Base-by-base conservation (phyloP, 345 rosid species). In the Salix brachista region DNA sequence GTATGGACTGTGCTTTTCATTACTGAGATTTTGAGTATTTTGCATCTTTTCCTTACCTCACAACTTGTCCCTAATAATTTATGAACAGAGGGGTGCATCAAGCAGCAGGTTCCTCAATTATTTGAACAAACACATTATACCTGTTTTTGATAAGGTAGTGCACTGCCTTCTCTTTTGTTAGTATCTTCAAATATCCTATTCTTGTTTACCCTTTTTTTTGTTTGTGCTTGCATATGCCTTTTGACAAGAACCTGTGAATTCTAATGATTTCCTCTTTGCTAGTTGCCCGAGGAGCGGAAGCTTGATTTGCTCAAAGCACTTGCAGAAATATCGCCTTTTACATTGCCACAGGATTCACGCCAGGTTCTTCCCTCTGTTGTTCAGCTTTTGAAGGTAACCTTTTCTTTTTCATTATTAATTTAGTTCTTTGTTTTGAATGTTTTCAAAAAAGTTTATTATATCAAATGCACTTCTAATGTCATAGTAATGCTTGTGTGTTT, bases 201-300 rank as follows among this genome's bases (percentile, higher is more conserved):
- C 44, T 70, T 30, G 0, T 42, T 25, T 13, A 8, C 25, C n/a
- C 18, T 18, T 60, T 19, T 36, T 54, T 68, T 14, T 8, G 21
- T 11, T 52, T 56, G 34, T 37, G 11, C 48, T 68, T 25, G 23
- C 52, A 13, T 56, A 6, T 30, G 65, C 32, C 13, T 76, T 69
- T 58, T 3, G 8, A 60, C 32, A 66, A 30, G 41, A 66, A 34
- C 41, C 10, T 56, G 5, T 60, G 48, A 21, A 39, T 65, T 52
- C 65, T 78, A 41, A 70, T 65, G 69, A 68, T 76, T 25, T 71
- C 50, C 28, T 72, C 65, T 39, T 28, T 75, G 67, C 48, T 88
- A 96, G 99, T 98, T 96, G 82, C 99, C 96, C 8, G 97, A 94
- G 86, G 98, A 90, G 73, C 87, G 98, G 81, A 94, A 92, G 82